These are phyloP conservation scores for Cryptosporidium muris DNA, from an alignment of 169 alveolate genomes.

Conservation along the genomic window DNA sequence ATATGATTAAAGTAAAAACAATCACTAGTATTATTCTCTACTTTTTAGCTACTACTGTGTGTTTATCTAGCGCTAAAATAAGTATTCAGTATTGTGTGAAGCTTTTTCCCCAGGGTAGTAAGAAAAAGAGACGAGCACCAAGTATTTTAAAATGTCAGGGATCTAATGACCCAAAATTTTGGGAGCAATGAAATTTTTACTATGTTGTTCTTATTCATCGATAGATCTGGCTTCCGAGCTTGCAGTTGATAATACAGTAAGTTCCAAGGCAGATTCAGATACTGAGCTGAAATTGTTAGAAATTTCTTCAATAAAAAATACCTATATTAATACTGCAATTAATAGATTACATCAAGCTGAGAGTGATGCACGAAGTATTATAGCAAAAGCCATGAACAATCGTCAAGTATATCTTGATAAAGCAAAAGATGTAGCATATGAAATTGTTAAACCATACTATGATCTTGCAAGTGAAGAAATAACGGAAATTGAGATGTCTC, in stretches of 20 bases:
- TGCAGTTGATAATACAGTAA: no score
- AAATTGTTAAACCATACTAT: slow-evolving; percentile 64
- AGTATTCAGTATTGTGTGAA: no score
- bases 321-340: background rate
- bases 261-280: no score
- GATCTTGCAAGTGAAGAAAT: slow-evolving; percentile 42
- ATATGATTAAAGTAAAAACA: no score
- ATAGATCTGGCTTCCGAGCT: no score
- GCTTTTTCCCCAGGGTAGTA: no score
- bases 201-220: no score
- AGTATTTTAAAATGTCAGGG: background rate
- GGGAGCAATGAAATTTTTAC: no score
- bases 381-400: slow-evolving; percentile 43
- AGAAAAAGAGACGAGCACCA: background rate
- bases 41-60: no score
- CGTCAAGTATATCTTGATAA: slow-evolving; percentile 1
- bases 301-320: background rate
- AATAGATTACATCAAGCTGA: slow-evolving; percentile 24
- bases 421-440: slow-evolving; percentile 52
- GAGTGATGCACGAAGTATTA: slow-evolving; percentile 11
- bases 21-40: no score
- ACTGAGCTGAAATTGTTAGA: no score
- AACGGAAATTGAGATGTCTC: slow-evolving; percentile 37
- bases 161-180: background rate
- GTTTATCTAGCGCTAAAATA: no score